These are phyloP conservation scores for Lactifluus piperatus DNA, from an alignment of 768 basidiomycete genomes.

Conservation along the genomic window DNA sequence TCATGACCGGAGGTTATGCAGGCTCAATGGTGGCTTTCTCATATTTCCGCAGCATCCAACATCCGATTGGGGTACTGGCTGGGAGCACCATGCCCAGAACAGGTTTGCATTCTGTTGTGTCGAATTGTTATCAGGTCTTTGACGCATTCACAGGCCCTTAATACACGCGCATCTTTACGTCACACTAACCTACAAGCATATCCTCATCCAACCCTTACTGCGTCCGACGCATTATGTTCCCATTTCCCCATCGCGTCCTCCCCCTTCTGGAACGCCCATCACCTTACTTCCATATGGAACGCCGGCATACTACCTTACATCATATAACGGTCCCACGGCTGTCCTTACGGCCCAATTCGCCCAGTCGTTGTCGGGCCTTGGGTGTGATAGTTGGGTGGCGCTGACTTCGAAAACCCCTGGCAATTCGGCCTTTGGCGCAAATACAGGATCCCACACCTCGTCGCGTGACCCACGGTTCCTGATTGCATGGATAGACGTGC, in stretches of 20 bases:
- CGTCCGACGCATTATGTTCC: constrained; percentile 50
- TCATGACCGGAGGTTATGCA: constrained; percentile 33
- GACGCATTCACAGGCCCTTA: constrained; percentile 39
- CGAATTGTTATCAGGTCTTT: constrained; percentile 15
- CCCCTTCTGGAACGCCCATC: constrained; percentile 56
- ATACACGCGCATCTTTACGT: constrained; percentile 38
- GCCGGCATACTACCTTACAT: constrained; percentile 64
- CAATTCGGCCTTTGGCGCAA: background rate
- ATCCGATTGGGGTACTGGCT: constrained; percentile 57
- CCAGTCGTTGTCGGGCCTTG: constrained; percentile 53
- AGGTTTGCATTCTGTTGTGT: constrained; percentile 30
- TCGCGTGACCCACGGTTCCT: constrained; percentile 34
- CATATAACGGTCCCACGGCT: constrained; percentile 60
- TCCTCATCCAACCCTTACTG: constrained; percentile 61
- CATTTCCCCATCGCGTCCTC: constrained; percentile 33
- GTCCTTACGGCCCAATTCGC: constrained; percentile 55
- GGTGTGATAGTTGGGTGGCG: constrained; percentile 43
- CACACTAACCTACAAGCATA: constrained; percentile 26
- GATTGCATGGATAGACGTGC: constrained; percentile 66
- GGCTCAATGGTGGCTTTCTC: constrained; percentile 58
- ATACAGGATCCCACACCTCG: background rate
- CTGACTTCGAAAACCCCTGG: constrained; percentile 9
- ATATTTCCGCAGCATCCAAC: constrained; percentile 36
- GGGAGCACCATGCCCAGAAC: constrained; percentile 46
- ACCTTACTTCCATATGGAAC: constrained; percentile 60